A percentile compares a stretch with the other conserved stretches of the same genome.
Conservation (phyloP, 768 basidiomycete species). For the Kwoniella mangroviensis region DNA sequence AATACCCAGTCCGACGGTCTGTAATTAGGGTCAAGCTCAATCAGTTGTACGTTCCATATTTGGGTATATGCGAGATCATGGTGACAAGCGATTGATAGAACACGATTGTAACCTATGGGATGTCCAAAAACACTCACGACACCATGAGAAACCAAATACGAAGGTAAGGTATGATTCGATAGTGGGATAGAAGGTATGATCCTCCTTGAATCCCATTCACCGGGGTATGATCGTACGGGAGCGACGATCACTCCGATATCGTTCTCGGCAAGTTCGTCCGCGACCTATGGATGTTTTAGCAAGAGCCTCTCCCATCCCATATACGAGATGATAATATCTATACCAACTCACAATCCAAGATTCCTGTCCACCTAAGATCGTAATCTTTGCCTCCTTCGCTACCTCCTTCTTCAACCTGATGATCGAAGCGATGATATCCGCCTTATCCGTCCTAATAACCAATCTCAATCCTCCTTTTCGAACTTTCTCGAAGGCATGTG, state of each 20-base stretch:
- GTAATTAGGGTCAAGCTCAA: no score
- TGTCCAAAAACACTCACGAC: no score
- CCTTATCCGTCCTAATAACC: constrained; percentile 68
- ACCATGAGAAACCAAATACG: constrained; percentile 68
- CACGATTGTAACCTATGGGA: no score
- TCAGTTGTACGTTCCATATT: no score
- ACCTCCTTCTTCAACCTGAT: constrained; percentile 70
- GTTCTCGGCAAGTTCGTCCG: constrained; percentile 70
- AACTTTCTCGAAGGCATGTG: constrained; percentile 63
- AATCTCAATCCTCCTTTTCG: constrained; percentile 66
- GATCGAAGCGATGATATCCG: constrained; percentile 72
- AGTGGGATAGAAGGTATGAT: constrained; percentile 75
- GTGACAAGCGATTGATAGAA: background rate
- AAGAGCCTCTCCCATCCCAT: no score
- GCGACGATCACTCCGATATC: constrained; percentile 72
- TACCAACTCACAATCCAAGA: constrained; percentile 52
- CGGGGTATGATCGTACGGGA: constrained; percentile 73
- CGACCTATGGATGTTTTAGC: constrained; percentile 59
- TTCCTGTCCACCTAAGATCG: constrained; percentile 58
- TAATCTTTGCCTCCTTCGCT: constrained; percentile 60
- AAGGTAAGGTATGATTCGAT: constrained; percentile 66
- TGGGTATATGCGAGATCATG: background rate
- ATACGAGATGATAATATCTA: constrained; percentile 49
- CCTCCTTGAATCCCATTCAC: constrained; percentile 69
- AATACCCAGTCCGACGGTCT: constrained; percentile 61